Base-by-base conservation (phyloP, 495 filamentous ascomycete species). In the Penicillium flavigenum region DNA sequence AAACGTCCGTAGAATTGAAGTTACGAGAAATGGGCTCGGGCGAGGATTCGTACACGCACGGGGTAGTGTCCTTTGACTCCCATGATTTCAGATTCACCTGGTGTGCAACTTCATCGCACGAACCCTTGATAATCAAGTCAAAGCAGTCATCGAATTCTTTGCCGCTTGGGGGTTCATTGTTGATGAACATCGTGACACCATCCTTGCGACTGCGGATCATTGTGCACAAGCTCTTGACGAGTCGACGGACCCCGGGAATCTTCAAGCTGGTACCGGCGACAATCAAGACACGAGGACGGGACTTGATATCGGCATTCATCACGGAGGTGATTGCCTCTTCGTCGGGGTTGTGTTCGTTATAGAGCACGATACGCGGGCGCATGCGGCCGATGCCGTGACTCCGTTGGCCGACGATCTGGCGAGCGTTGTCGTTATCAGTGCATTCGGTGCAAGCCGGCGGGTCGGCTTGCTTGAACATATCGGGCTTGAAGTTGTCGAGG, bases 321-420 rank as follows among this genome's bases (percentile, higher is more conserved):
- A 96, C 90, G 8, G 90, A 86, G 14, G 94, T 92, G 67, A 98
- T 98, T 19, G 94, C 92, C 58, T 96, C 93, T 47, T 92, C 90
- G 59, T 98, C 94, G 1, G 94, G 93, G 66, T 96, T 96, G 69
- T 90, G 87, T 71, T 98, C 94, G 72, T 98, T 96, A 76, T 98
- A 98, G 24, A 98, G 79, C 2, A 97, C 92, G 72, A 98, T 96
- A 22, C 94, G 86, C 17, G 94, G 94, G 24, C 94, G 86, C 56
- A 98, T 78, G 52, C 89, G 84, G 27, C 94, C 94, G 54, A 98
- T 88, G 1, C 94, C 94, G 69, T 98, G 95, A 67, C 92, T 96
- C 49, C 94, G 84, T 69, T 96, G 92, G 36, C 92, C 92, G 4
- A 87, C 87, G n/a, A 82, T 82, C 0, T 84, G 85, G 54, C 94